Conservation (phyloP, 192 early-diverging fungal genomes). For the Spinellus fusiger region DNA sequence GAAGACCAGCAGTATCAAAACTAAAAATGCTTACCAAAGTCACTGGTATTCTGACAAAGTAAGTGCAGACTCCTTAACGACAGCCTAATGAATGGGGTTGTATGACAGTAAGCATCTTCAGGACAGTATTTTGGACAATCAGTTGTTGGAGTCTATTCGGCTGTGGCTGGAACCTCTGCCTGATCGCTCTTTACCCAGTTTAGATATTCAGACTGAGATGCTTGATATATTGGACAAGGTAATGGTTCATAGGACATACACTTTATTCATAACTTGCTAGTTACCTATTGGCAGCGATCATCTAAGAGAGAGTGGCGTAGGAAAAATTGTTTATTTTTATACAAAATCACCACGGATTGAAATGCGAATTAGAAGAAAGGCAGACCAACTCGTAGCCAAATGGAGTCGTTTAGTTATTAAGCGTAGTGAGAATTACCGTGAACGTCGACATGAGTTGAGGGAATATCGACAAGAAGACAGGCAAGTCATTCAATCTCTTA, state of each 20-base stretch:
- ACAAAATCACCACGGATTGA: constrained; percentile 79
- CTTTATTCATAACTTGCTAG: constrained; percentile 21
- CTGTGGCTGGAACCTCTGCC: constrained; percentile 88
- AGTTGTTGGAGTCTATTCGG: constrained; percentile 78
- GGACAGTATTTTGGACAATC: constrained; percentile 76
- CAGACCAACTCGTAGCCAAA: constrained; percentile 73
- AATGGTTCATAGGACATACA: not conserved
- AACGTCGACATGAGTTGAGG: constrained; percentile 29
- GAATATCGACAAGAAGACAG: constrained; percentile 31
- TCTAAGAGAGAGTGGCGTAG: constrained; percentile 75
- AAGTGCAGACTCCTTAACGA: not conserved
- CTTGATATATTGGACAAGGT: constrained; percentile 64
- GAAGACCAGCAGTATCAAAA: constrained; percentile 63
- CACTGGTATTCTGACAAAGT: constrained; percentile 53
- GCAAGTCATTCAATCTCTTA: constrained; percentile 6
- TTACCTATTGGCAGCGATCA: constrained; percentile 69
- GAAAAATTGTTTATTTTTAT: constrained; percentile 84
- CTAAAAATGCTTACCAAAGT: constrained; percentile 57
- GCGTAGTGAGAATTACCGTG: constrained; percentile 68
- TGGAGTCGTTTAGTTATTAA: constrained; percentile 86
- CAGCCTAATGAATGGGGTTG: not conserved
- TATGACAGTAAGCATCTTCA: constrained; percentile 49
- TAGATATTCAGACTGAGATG: constrained; percentile 84
- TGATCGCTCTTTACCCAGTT: constrained; percentile 81
- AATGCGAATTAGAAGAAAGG: constrained; percentile 58